These are phyloP conservation scores for Cavenderia fasciculata DNA, from an alignment of 78 protist genomes.

Conservation along the genomic window DNA sequence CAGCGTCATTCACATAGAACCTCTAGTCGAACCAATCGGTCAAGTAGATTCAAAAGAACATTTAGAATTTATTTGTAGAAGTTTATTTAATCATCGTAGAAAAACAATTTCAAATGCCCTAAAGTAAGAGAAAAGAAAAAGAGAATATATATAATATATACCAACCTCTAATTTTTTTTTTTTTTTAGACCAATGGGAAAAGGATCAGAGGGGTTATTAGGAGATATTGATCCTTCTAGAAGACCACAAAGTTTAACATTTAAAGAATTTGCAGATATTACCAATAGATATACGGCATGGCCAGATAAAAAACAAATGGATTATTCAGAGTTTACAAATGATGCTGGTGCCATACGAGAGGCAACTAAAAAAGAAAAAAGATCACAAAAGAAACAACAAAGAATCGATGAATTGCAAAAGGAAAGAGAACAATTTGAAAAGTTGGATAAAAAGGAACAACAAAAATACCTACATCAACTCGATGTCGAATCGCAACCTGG, in stretches of 20 bases:
- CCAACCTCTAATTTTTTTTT: not conserved
- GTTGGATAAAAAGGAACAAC: not conserved
- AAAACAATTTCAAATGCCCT: slow-evolving; percentile 44
- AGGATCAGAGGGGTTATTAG: not conserved
- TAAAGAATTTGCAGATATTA: slow-evolving; percentile 42
- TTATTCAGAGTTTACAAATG: slow-evolving; percentile 17
- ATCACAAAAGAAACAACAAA: not conserved
- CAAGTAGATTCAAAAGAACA: slow-evolving; percentile 15
- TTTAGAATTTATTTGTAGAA: slow-evolving; percentile 61
- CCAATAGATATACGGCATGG: slow-evolving; percentile 30
- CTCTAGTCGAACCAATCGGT: slow-evolving; percentile 16
- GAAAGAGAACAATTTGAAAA: not conserved
- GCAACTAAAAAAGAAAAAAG: slow-evolving; percentile 8
- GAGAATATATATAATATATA: not conserved
- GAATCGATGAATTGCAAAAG: not conserved
- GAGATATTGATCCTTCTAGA: slow-evolving; percentile 1
- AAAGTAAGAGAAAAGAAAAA: not conserved
- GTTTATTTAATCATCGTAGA: slow-evolving; percentile 45
- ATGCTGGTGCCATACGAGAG: slow-evolving; percentile 13
- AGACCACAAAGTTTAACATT: slow-evolving; percentile 71
- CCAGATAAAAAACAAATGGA: slow-evolving; percentile 16
- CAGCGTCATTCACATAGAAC: slow-evolving; percentile 35
- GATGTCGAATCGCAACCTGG: not conserved
- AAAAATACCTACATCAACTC: not conserved
- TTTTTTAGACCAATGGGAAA: slow-evolving; percentile 2